Evolutionary conservation across 306 rosid genomes (phyloP).

Genomic region (Quercus mongolica): DNA sequence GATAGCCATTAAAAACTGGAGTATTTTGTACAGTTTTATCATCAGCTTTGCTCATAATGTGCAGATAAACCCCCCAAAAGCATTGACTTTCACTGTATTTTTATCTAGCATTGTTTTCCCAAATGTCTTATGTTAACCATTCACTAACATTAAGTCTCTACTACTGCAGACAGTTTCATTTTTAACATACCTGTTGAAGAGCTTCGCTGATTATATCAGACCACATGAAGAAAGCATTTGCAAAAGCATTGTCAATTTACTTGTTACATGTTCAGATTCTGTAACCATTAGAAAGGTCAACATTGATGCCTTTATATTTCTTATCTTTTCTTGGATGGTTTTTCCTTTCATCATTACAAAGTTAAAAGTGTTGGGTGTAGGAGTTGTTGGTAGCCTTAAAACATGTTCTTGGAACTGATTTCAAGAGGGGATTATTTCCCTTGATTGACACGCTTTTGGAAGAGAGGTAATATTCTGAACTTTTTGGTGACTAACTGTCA

Average conservation of each 20-base stretch:
- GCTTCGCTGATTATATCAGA: conserved; percentile 93
- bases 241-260: conserved; percentile 96
- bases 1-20: neutral
- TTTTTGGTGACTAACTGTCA: neutral
- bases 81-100: neutral
- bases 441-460: conserved; percentile 90
- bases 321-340: conserved; percentile 5
- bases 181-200: conserved; percentile 87
- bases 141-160: conserved; percentile 23
- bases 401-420: conserved; percentile 99
- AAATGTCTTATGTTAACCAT: conserved; percentile 9
- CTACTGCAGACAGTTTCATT: conserved; percentile 91
- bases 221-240: conserved; percentile 99
- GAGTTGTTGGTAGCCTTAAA: conserved; percentile 88
- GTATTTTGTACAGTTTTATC: conserved; percentile 13
- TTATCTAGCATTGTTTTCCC: conserved; percentile 9
- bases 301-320: conserved; percentile 7
- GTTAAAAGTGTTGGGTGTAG: conserved; percentile 50
- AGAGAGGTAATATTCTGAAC: conserved; percentile 65
- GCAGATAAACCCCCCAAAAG: neutral
- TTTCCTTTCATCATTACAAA: neutral
- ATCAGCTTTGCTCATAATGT: conserved; percentile 4
- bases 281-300: conserved; percentile 91
- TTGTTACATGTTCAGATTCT: conserved; percentile 98
- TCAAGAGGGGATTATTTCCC: conserved; percentile 97